Percentiles rank a stretch among this genome's conserved stretches.
phyloP scores from a whole-genome alignment of 2,329 filamentous ascomycete species.

The Penicillium sp. region DNA sequence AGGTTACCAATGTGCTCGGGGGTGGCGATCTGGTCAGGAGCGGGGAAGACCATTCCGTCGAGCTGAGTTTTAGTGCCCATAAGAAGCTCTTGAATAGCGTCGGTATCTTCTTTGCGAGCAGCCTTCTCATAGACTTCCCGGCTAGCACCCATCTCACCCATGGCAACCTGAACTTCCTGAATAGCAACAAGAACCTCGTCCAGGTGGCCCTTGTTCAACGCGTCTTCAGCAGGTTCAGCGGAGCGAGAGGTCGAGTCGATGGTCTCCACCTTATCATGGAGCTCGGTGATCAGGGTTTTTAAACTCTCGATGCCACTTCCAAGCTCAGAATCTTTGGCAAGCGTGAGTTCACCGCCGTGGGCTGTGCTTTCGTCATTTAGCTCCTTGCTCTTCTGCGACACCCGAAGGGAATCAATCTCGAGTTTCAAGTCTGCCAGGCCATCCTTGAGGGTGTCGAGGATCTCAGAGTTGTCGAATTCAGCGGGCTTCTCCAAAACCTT shows the following conservation, averaged over 20 bases:
- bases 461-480: constrained; percentile 83
- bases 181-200: constrained; percentile 45
- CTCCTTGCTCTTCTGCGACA: constrained; percentile 43
- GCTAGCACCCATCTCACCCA: constrained; percentile 51
- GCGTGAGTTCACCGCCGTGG: constrained; percentile 54
- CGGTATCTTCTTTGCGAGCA: constrained; percentile 75
- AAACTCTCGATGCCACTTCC: constrained; percentile 77
- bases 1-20: constrained; percentile 57
- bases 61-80: constrained; percentile 83
- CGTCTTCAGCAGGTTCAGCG: constrained; percentile 38
- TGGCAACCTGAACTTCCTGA: constrained; percentile 54
- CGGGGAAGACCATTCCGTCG: constrained; percentile 66
- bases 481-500: constrained; percentile 72
- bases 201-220: constrained; percentile 46
- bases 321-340: constrained; percentile 52
- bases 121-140: constrained; percentile 48
- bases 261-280: constrained; percentile 78
- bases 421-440: constrained; percentile 69
- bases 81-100: constrained; percentile 85
- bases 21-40: constrained; percentile 63
- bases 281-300: constrained; percentile 74
- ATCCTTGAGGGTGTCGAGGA: constrained; percentile 79
- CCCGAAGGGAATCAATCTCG: constrained; percentile 75
- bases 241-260: constrained; percentile 53
- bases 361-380: constrained; percentile 50